Evolutionary conservation across 2,329 filamentous ascomycete genomes (phyloP), one percentile per base, ranked within the genome.

Genomic region (Colletotrichum tropicicola): DNA sequence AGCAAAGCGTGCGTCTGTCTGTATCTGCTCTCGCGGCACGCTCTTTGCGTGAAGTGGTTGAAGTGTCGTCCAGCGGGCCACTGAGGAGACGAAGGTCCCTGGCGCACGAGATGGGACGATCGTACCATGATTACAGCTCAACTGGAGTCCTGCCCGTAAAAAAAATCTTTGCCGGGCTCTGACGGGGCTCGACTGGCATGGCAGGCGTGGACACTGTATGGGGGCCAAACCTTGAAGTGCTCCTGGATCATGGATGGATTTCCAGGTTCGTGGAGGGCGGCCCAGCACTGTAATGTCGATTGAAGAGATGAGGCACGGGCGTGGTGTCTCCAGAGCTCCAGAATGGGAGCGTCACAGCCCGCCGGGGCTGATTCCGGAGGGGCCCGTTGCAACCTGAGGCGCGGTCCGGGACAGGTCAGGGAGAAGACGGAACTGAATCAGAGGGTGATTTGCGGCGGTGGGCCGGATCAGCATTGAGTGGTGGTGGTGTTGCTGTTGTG

Each of bases 281-380:
- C n/a, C n/a, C n/a, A 49, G 28, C 47, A 49, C 47, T 49, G 47
- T 23, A 49, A 49, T 49, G 17, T 49, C 47, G 47, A 23, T 37
- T 13, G 23, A 25, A 28, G 48, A 37, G n/a, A 53, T 28, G 30
- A 60, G 30, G 48, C n/a, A 28, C 23, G 27, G 19, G 25, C 4
- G 25, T 19, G 10, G 23, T 19, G 21, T 19, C 39, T 43, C 37
- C 25, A 25, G 19, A n/a, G n/a, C n/a, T n/a, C n/a, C n/a, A n/a
- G n/a, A n/a, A n/a, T n/a, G 8, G n/a, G 15, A 35, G 13, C 39
- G 39, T 32, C 28, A 39, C 55, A 49, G 54, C 23, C 23, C 47
- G 39, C 47, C 54, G 60, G 60, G 60, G 53, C 23, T 41, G 37
- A 28, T 64, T 59, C 60, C 60, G 60, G 47, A 30, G 47, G 41